Conservation (phyloP, 1,139 yeast genomes). For the Zhuliangozyma blackwelliae region DNA sequence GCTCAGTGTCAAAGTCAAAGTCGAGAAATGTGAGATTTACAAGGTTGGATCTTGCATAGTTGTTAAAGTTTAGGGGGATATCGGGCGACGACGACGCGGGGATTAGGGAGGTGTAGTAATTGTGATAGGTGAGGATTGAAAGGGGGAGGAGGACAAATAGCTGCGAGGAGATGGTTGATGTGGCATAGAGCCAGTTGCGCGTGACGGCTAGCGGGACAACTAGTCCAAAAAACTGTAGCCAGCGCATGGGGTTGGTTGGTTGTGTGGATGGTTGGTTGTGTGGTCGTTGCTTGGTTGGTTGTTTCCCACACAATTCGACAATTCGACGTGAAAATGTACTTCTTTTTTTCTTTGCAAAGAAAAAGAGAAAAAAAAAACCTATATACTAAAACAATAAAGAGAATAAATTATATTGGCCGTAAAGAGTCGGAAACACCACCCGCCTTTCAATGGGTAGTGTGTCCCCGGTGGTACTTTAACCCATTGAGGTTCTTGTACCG, state of each 20-base stretch:
- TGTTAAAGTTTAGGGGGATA: constrained; percentile 9
- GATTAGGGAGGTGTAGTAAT: constrained; percentile 22
- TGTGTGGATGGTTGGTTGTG: no score
- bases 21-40: neutral
- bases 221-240: constrained; percentile 9
- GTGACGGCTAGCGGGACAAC: constrained; percentile 8
- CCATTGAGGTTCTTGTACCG: constrained; percentile 95
- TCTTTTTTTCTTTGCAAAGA: no score
- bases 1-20: constrained; percentile 7
- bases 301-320: no score
- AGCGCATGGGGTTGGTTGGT: no score
- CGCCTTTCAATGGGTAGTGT: constrained; percentile 91
- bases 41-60: neutral
- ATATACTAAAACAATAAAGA: constrained; percentile 1
- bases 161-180: constrained; percentile 14
- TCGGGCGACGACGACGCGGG: constrained; percentile 14
- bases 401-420: constrained; percentile 1
- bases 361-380: no score
- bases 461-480: constrained; percentile 94
- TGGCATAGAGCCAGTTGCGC: constrained; percentile 18
- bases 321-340: no score
- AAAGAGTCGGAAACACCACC: neutral
- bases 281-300: no score
- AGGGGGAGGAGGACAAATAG: constrained; percentile 20
- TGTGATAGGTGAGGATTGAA: constrained; percentile 21